Conservation (phyloP, 352 stramenopile species). For the Pythium inflatum region DNA sequence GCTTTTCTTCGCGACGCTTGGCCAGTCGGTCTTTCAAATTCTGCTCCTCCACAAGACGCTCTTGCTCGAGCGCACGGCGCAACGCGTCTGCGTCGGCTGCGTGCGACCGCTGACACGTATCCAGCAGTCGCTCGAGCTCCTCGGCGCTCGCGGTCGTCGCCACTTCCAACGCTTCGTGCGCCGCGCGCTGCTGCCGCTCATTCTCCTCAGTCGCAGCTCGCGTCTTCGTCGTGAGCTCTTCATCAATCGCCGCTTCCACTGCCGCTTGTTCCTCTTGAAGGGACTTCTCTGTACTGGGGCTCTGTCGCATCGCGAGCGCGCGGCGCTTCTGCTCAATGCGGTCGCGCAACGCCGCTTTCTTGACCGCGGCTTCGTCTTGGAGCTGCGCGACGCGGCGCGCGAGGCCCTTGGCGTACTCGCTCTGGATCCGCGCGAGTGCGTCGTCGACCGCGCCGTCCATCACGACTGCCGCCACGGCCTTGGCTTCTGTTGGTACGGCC, state of each 20-base stretch:
- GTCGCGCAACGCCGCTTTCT: slow-evolving; percentile 11
- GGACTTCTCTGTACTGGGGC: not conserved
- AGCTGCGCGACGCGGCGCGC: slow-evolving; percentile 5
- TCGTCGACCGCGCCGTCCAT: slow-evolving; percentile 16
- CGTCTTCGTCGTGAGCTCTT: not conserved
- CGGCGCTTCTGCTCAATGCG: slow-evolving; percentile 23
- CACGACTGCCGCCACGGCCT: not conserved
- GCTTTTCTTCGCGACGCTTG: slow-evolving; percentile 9
- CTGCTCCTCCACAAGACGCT: too few species aligned
- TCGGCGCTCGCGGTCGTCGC: slow-evolving; percentile 3
- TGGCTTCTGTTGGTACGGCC: not conserved
- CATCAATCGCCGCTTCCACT: slow-evolving; percentile 5
- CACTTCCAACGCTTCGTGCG: not conserved
- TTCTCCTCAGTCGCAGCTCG: not conserved
- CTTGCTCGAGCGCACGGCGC: slow-evolving; percentile 8
- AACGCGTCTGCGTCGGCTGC: slow-evolving; percentile 12
- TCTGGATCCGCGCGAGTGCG: slow-evolving; percentile 20
- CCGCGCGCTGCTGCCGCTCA: slow-evolving; percentile 3
- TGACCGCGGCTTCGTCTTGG: not conserved
- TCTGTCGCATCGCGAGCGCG: slow-evolving; percentile 9
- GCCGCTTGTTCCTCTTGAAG: slow-evolving; percentile 2
- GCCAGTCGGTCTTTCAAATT: slow-evolving; percentile 24
- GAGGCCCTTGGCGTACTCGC: slow-evolving; percentile 20
- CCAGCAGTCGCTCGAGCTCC: slow-evolving; percentile 18
- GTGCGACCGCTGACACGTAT: slow-evolving; percentile 13